phyloP scores from a whole-genome alignment of 2,329 filamentous ascomycete species.

The Hymenotorrendiella dingleyae region DNA sequence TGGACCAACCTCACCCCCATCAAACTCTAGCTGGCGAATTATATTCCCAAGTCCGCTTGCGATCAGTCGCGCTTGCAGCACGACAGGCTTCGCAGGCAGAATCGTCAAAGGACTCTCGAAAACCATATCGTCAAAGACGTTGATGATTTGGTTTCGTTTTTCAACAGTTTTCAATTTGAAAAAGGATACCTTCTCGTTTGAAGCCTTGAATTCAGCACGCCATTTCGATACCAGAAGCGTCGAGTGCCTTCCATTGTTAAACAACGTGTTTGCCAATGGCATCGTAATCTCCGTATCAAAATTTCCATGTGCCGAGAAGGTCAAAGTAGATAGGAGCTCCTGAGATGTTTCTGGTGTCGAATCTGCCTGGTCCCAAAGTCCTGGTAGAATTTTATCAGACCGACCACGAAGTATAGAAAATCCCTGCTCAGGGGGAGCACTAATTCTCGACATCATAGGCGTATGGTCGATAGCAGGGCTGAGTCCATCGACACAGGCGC shows the following conservation, averaged over 20 bases:
- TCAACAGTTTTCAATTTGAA: conserved; percentile 9
- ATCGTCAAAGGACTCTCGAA: conserved; percentile 5
- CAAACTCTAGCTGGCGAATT: conserved; percentile 53
- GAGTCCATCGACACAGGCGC: conserved; percentile 52
- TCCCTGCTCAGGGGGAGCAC: conserved; percentile 32
- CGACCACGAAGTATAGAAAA: conserved; percentile 47
- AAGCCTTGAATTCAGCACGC: conserved; percentile 13
- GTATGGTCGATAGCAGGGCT: conserved; percentile 28
- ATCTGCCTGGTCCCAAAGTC: conserved; percentile 35
- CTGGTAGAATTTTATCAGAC: conserved; percentile 37
- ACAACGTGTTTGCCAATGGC: conserved; percentile 72
- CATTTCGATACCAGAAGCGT: conserved; percentile 47
- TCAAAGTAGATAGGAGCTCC: conserved; percentile 18
- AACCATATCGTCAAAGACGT: conserved; percentile 10
- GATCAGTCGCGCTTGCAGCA: conserved; percentile 55
- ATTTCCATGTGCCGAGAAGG: conserved; percentile 13
- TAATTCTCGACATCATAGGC: neutral
- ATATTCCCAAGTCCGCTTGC: conserved; percentile 72
- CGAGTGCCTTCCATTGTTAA: conserved; percentile 60
- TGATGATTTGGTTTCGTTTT: conserved; percentile 16
- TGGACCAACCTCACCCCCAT: conserved; percentile 40
- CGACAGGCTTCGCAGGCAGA: conserved; percentile 56
- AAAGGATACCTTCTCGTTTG: conserved; percentile 1
- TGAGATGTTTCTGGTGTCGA: neutral
- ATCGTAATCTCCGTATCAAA: conserved; percentile 33